Conservation (phyloP, 2,329 filamentous ascomycete species). For the Fusarium sp. region DNA sequence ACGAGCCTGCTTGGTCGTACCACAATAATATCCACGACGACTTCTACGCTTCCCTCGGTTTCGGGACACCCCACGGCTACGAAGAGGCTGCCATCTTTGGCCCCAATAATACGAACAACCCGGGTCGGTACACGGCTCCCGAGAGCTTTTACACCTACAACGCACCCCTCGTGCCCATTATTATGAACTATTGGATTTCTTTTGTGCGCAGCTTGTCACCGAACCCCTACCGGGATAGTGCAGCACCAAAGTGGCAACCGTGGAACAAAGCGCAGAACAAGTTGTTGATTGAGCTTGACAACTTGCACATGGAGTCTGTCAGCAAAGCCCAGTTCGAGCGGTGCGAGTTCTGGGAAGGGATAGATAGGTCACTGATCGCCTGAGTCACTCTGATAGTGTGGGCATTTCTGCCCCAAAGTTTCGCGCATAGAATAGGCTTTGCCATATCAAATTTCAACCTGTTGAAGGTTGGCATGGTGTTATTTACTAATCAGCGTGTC, state of each 20-base stretch:
- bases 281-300: conserved; percentile 56
- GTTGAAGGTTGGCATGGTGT: too few species aligned
- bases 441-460: too few species aligned
- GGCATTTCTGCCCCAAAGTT: too few species aligned
- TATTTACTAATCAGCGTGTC: too few species aligned
- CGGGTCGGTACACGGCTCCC: not conserved
- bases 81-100: conserved; percentile 63
- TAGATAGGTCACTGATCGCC: conserved; percentile 41
- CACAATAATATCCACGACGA: conserved; percentile 61
- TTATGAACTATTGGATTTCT: conserved; percentile 63
- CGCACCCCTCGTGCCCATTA: conserved; percentile 56
- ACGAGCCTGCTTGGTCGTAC: conserved; percentile 57
- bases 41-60: conserved; percentile 50
- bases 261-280: conserved; percentile 52
- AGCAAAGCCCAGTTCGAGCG: conserved; percentile 41
- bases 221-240: conserved; percentile 44
- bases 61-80: conserved; percentile 62
- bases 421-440: too few species aligned
- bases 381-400: not conserved
- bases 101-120: conserved; percentile 36
- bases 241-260: conserved; percentile 55
- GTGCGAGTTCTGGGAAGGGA: conserved; percentile 59
- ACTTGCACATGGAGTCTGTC: conserved; percentile 56
- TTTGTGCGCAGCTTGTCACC: conserved; percentile 61
- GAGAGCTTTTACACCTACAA: conserved; percentile 47